Conservation (phyloP, 2,329 filamentous ascomycete species). For the Penicillium sp. region DNA sequence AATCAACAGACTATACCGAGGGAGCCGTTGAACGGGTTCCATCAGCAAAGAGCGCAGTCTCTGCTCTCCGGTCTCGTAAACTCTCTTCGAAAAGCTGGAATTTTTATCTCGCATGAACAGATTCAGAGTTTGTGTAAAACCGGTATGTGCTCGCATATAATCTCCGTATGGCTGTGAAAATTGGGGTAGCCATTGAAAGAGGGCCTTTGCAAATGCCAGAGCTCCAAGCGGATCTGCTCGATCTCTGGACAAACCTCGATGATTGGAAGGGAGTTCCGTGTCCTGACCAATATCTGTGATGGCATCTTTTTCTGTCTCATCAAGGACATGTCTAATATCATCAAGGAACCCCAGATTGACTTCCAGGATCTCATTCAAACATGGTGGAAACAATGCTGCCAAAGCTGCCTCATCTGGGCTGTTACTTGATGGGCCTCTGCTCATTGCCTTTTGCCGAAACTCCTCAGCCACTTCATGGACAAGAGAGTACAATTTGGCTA, state of each 20-base stretch:
- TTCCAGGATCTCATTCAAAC: conserved; percentile 75
- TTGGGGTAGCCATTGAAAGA: conserved; percentile 88
- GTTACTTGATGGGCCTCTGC: conserved; percentile 58
- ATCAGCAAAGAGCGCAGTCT: conserved; percentile 87
- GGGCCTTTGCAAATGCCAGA: conserved; percentile 71
- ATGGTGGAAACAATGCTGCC: conserved; percentile 75
- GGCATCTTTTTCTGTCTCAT: conserved; percentile 79
- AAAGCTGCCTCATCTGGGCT: conserved; percentile 72
- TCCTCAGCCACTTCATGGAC: conserved; percentile 78
- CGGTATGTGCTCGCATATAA: conserved; percentile 86
- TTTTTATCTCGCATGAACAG: conserved; percentile 72
- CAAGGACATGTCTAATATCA: conserved; percentile 71
- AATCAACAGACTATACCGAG: conserved; percentile 92
- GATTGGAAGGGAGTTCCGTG: conserved; percentile 45
- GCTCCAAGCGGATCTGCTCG: conserved; percentile 73
- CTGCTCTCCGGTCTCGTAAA: conserved; percentile 85
- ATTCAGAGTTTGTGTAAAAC: conserved; percentile 79
- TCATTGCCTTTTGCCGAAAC: conserved; percentile 68
- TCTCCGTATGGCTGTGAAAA: conserved; percentile 90
- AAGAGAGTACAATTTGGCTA: conserved; percentile 80
- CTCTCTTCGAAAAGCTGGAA: conserved; percentile 76
- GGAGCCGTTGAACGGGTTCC: conserved; percentile 90
- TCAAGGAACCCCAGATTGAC: conserved; percentile 79
- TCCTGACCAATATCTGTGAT: conserved; percentile 69
- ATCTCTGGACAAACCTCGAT: conserved; percentile 45